Conservation (phyloP, 2,329 filamentous ascomycete genomes). For the Aspergillus vadensis region DNA sequence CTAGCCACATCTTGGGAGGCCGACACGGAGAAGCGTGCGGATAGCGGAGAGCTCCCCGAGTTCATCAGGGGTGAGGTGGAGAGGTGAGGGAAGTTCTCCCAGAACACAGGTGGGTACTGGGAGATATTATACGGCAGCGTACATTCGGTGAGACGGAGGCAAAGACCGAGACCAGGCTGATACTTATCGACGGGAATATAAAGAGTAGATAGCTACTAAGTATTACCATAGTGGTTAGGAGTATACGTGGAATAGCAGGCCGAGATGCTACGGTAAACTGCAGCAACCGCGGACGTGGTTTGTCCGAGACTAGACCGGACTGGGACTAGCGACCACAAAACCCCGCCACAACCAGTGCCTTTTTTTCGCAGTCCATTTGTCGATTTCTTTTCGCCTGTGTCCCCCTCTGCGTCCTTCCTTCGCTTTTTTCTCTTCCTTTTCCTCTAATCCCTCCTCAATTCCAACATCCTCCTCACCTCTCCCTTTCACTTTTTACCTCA, state of each 20-base stretch:
- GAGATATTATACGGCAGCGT: background rate
- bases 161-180: background rate
- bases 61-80: slow-evolving; percentile 13
- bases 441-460: slow-evolving; percentile 22
- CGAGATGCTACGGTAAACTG: slow-evolving; percentile 14
- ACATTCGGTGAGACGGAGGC: background rate
- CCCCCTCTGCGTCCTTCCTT: slow-evolving; percentile 26
- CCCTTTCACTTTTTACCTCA: slow-evolving; percentile 22
- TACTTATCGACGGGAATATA: background rate
- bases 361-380: slow-evolving; percentile 32
- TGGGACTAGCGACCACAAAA: slow-evolving; percentile 27
- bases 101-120: background rate
- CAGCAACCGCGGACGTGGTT: slow-evolving; percentile 5
- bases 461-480: slow-evolving; percentile 23
- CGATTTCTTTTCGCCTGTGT: slow-evolving; percentile 27
- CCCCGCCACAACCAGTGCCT: slow-evolving; percentile 40
- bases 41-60: slow-evolving; percentile 10
- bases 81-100: background rate
- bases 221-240: background rate
- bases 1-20: slow-evolving; percentile 73
- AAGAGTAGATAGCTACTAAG: background rate
- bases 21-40: slow-evolving; percentile 18
- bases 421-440: slow-evolving; percentile 24
- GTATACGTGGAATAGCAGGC: background rate
- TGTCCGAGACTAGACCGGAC: slow-evolving; percentile 28